These are phyloP conservation scores for Penicillium sp. DNA, from an alignment of 2,329 filamentous ascomycete genomes.

Conservation along the genomic window DNA sequence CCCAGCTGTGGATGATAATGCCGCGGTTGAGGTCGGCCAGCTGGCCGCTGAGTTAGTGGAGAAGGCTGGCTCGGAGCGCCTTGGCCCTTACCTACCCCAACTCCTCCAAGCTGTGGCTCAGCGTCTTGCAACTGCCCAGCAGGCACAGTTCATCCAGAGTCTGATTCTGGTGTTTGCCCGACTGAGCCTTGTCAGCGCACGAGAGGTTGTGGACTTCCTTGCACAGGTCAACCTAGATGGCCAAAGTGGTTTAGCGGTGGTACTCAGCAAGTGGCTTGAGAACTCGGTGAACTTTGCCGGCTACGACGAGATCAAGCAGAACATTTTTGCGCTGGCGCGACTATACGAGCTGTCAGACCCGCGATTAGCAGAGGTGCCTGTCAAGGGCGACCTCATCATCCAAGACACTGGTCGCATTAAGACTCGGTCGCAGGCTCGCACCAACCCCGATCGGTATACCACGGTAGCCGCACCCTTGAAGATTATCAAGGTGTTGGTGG, in stretches of 20 bases:
- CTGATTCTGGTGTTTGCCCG: slow-evolving; percentile 93
- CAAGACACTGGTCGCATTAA: slow-evolving; percentile 79
- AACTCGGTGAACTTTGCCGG: slow-evolving; percentile 97
- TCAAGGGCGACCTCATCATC: slow-evolving; percentile 89
- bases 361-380: slow-evolving; percentile 72
- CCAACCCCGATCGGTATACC: slow-evolving; percentile 87
- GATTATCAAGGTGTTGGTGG: slow-evolving; percentile 91
- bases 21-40: slow-evolving; percentile 92
- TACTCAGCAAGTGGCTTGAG: slow-evolving; percentile 93
- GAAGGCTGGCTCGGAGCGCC: slow-evolving; percentile 84
- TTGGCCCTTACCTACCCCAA: slow-evolving; percentile 86
- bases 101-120: slow-evolving; percentile 85
- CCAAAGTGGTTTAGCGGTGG: slow-evolving; percentile 76
- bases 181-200: slow-evolving; percentile 77
- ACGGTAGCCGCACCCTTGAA: slow-evolving; percentile 85
- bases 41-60: slow-evolving; percentile 93
- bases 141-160: slow-evolving; percentile 90
- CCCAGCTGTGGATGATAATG: slow-evolving; percentile 82
- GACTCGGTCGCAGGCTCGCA: slow-evolving; percentile 85
- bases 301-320: slow-evolving; percentile 95
- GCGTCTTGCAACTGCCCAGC: slow-evolving; percentile 75
- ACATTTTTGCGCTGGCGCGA: slow-evolving; percentile 90
- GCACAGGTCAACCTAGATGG: slow-evolving; percentile 77
- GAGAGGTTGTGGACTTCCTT: slow-evolving; percentile 89
- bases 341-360: slow-evolving; percentile 83